Evolutionary conservation across 495 filamentous ascomycete genomes (phyloP), one percentile per base, ranked within the genome.

Genomic region (Ramalina intermedia): DNA sequence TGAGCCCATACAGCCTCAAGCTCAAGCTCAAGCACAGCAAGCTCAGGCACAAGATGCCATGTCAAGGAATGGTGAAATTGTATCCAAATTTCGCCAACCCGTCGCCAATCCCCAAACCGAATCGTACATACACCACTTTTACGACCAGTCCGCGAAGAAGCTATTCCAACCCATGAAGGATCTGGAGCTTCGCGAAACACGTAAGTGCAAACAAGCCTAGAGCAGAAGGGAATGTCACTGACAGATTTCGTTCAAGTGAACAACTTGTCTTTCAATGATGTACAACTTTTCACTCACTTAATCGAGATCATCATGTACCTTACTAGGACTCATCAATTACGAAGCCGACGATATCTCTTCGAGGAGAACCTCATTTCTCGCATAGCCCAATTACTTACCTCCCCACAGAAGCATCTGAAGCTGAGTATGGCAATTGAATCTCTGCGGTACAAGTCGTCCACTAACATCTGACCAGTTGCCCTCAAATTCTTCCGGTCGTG

Each of bases 301-400:
- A 85, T 96, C 45, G 91, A 98, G 59, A 88, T 95, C 36, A 75
- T 98, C 23, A 93, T 85, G 59, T 96, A 94, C 64, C 94, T 94
- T 63, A 81, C 95, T 55, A 83, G 88, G 41, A 83, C 88, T 55
- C 90, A 96, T 61, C 72, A 82, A 26, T 83, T 83, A 60, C 78
- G 85, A 49, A 89, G 81, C 61, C 91, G 90, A 63, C 86, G 80
- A 60, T 93, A 95, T 60, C 82, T 98, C 20, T 69, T 94, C 20
- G 74, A 75, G 11, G 80, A 95, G 59, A 79, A 81, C 38, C 75
- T 96, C 39, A 80, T 84, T 14, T 76, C 78, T 52, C 78, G 88
- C 18, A 81, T 96, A 49, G 80, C 82, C 37, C 87, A 94, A 64
- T 73, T 98, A 24, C 76, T 98, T 37, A 69, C 68, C 18, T 91